A percentile compares a stretch with the other conserved stretches of the same genome.
Evolutionary conservation across 768 basidiomycete genomes (phyloP).

Genomic region (Lactarius akahatsu): DNA sequence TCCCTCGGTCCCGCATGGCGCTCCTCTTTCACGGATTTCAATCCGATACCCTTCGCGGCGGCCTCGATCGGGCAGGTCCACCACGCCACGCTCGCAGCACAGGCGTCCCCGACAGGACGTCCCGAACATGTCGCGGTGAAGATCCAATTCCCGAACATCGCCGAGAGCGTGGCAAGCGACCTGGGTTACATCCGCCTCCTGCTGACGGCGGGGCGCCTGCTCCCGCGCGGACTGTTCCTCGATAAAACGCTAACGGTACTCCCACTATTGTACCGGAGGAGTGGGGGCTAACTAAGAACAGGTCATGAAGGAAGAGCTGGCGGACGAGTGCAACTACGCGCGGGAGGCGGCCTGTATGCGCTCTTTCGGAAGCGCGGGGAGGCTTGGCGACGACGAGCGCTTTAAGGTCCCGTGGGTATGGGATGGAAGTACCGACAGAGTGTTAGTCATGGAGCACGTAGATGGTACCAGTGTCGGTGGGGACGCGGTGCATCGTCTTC

Average conservation of each 20-base stretch:
- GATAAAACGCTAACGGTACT: slow-evolving; percentile 77
- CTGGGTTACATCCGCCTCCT: slow-evolving; percentile 81
- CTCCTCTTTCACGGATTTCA: slow-evolving; percentile 68
- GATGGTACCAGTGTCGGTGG: slow-evolving; percentile 80
- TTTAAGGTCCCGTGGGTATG: slow-evolving; percentile 89
- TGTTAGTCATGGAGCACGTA: slow-evolving; percentile 89
- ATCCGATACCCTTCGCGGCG: slow-evolving; percentile 86
- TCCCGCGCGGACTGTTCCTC: slow-evolving; percentile 88
- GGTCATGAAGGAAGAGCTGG: slow-evolving; percentile 88
- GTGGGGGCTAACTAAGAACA: slow-evolving; percentile 32
- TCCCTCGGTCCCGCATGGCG: slow-evolving; percentile 79
- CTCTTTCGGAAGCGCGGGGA: slow-evolving; percentile 52
- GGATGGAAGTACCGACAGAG: slow-evolving; percentile 74
- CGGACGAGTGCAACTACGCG: slow-evolving; percentile 89
- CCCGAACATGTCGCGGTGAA: slow-evolving; percentile 74
- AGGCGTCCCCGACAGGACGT: slow-evolving; percentile 52
- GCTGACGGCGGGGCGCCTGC: slow-evolving; percentile 71
- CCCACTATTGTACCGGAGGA: too few relatives aligned
- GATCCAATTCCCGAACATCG: slow-evolving; percentile 94
- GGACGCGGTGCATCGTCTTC: slow-evolving; percentile 50
- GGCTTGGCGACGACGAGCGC: slow-evolving; percentile 55
- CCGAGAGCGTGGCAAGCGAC: slow-evolving; percentile 82
- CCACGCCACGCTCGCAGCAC: slow-evolving; percentile 57
- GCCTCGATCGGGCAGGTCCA: slow-evolving; percentile 99
- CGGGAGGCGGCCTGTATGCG: slow-evolving; percentile 76